phyloP scores from a whole-genome alignment of 306 rosid genomes.

The Psophocarpus tetragonolobus region DNA sequence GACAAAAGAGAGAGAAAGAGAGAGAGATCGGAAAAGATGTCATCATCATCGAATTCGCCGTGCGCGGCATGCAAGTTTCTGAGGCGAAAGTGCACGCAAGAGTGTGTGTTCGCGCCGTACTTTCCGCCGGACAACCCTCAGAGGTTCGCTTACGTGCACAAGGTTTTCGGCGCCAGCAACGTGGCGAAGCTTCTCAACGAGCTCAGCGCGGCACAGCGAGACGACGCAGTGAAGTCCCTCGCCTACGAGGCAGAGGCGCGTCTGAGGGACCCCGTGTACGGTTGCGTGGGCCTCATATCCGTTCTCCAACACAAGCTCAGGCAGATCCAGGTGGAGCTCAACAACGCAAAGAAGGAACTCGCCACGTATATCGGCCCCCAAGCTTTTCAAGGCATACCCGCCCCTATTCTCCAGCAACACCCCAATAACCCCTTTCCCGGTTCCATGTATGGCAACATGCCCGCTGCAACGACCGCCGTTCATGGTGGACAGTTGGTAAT shows the following conservation, averaged over 20 bases:
- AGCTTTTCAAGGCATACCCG: slow-evolving; percentile 52
- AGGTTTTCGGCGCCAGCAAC: slow-evolving; percentile 91
- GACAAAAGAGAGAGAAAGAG: background rate
- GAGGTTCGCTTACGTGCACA: slow-evolving; percentile 79
- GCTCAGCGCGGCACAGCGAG: slow-evolving; percentile 63
- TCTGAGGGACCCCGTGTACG: slow-evolving; percentile 84
- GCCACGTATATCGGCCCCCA: slow-evolving; percentile 75
- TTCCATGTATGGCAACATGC: slow-evolving; percentile 25
- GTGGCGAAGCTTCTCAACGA: slow-evolving; percentile 82
- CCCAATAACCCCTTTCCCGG: slow-evolving; percentile 40
- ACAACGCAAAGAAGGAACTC: slow-evolving; percentile 68
- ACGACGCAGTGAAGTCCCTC: slow-evolving; percentile 87
- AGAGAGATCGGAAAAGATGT: slow-evolving; percentile 32
- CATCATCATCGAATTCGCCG: slow-evolving; percentile 71
- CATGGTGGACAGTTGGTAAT: slow-evolving; percentile 49
- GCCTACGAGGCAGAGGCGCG: slow-evolving; percentile 94
- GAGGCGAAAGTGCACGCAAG: slow-evolving; percentile 86
- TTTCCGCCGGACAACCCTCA: slow-evolving; percentile 95
- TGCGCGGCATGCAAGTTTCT: slow-evolving; percentile 90
- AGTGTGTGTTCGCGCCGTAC: slow-evolving; percentile 92
- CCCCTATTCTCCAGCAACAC: slow-evolving; percentile 37
- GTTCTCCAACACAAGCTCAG: slow-evolving; percentile 70
- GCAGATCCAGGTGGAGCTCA: slow-evolving; percentile 59
- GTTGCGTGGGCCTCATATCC: slow-evolving; percentile 93
- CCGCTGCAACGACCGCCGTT: slow-evolving; percentile 21